phyloP scores from a whole-genome alignment of 208 protist genomes.

The Wallacemonas sp. region DNA sequence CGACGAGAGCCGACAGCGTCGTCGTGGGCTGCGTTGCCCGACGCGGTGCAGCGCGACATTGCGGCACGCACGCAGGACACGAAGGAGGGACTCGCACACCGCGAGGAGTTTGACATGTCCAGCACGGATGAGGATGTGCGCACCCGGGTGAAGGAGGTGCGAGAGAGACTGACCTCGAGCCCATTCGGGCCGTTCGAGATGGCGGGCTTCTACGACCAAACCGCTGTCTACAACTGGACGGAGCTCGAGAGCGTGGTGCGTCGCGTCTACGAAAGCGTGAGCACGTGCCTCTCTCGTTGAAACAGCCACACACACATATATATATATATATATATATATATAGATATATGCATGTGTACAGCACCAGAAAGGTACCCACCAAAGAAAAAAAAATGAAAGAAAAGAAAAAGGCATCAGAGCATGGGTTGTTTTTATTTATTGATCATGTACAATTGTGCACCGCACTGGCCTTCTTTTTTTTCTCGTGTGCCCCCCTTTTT shows the following conservation, averaged over 20 bases:
- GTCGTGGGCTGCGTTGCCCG: not conserved
- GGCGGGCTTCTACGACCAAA: constrained; percentile 36
- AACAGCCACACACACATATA: not conserved
- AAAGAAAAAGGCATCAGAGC: not conserved
- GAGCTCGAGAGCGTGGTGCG: constrained; percentile 19
- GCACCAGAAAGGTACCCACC: not conserved
- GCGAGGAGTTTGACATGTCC: constrained; percentile 8
- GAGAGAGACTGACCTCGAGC: constrained; percentile 7
- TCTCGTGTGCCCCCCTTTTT: not conserved
- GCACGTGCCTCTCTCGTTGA: constrained; percentile 13
- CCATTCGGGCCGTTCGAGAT: constrained; percentile 12
- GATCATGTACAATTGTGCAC: too few relatives aligned
- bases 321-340: not conserved
- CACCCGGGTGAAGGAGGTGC: constrained; percentile 14
- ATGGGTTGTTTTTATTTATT: too few relatives aligned
- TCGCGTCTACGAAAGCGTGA: constrained; percentile 16
- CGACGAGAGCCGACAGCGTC: not conserved
- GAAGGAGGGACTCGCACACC: not conserved
- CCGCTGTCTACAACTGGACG: constrained; percentile 22
- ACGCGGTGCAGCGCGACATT: not conserved
- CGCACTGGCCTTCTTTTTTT: not conserved
- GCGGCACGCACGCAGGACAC: not conserved
- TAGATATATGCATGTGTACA: too few relatives aligned
- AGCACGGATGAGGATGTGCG: constrained; percentile 13
- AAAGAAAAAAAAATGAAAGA: not conserved